Percentiles rank a stretch among this genome's conserved stretches.
Conservation (phyloP, 768 basidiomycete species). For the Leccinum disarticulatum region DNA sequence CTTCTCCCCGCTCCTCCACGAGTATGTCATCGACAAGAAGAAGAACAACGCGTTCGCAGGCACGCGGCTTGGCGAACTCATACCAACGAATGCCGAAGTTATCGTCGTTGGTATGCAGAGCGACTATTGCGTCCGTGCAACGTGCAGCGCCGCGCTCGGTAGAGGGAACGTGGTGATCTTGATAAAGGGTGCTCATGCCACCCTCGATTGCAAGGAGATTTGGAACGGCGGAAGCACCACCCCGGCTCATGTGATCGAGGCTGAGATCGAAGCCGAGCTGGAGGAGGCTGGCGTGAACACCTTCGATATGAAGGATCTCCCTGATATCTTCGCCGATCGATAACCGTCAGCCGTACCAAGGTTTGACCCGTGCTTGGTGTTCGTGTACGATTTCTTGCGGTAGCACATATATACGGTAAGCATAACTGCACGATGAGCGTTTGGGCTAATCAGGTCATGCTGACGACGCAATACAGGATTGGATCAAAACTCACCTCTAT, state of each 20-base stretch:
- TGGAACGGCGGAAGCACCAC: slow-evolving; percentile 57
- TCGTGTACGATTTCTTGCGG: not conserved
- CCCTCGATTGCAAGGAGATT: slow-evolving; percentile 64
- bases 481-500: not conserved
- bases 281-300: slow-evolving; percentile 67
- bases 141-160: slow-evolving; percentile 60
- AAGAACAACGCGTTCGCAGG: slow-evolving; percentile 72
- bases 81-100: slow-evolving; percentile 57
- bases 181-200: slow-evolving; percentile 65
- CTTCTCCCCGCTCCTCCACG: slow-evolving; percentile 48
- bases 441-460: not conserved
- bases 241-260: slow-evolving; percentile 50
- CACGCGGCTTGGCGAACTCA: slow-evolving; percentile 49
- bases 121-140: slow-evolving; percentile 56
- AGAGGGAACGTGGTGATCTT: slow-evolving; percentile 67
- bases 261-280: slow-evolving; percentile 62
- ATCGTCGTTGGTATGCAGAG: slow-evolving; percentile 68
- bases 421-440: not conserved
- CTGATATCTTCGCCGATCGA: slow-evolving; percentile 57
- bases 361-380: not conserved
- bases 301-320: slow-evolving; percentile 66
- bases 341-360: slow-evolving; percentile 25
- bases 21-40: slow-evolving; percentile 61
- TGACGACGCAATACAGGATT: not conserved
- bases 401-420: slow-evolving; percentile 13